Evolutionary conservation across 306 rosid genomes (phyloP), one percentile per base, ranked within the genome.

Genomic region (Pterocarpus santalinus): DNA sequence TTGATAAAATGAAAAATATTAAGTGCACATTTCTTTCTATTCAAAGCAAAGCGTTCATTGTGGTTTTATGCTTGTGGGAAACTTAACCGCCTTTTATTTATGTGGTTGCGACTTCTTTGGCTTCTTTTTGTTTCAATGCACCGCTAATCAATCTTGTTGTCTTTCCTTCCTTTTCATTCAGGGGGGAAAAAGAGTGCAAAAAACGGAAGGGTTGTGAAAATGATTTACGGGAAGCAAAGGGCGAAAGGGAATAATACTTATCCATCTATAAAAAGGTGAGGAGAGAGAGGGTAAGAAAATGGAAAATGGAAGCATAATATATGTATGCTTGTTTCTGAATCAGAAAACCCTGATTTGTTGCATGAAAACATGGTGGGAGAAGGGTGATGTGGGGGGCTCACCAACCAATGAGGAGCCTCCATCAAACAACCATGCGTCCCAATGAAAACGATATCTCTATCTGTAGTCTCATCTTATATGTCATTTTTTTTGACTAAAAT

Each of bases 31-130:
- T 70, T 16, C 73, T 84, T 84, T 90, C 86, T 87, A 84, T 90
- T 88, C 83, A 82, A 90, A 86, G 94, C 90, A 82, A 90, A 90
- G 89, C 69, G 72, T 86, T 74, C 84, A 76, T 69, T 73, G 81
- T 79, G 77, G 52, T 72, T 81, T 79, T 11, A 87, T 83, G 72
- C 91, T 90, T 85, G 79, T 68, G 43, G 79, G 76, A 7, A 81
- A 87, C 84, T 76, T 85, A 85, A 90, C 88, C 85, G 44, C 64
- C 87, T 22, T 55, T 14, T 71, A 51, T 58, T 7, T 79, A 9
- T 39, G 35, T 65, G 80, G 78, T 39, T 36, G 46, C 64, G 56
- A 47, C 76, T 64, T 76, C 49, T 73, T 80, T 46, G 82, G 17
- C 80, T 43, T 16, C 30, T 44, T 35, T 61, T 65, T 65, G 47